Percentiles rank a stretch among this genome's conserved stretches.
Evolutionary conservation across 345 rosid genomes (phyloP).

Genomic region (Populus davidiana): DNA sequence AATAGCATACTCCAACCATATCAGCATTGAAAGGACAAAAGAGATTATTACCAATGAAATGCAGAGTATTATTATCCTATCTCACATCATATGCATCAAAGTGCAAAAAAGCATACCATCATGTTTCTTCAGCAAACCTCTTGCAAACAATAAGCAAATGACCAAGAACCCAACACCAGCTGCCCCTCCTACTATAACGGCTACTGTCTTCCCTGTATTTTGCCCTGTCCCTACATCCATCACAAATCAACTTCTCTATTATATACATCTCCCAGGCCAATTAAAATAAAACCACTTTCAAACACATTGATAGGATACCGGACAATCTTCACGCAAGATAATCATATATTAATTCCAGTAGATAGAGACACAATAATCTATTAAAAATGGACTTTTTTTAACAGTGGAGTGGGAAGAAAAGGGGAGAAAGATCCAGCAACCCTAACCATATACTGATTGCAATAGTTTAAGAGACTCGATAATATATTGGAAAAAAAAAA

Average conservation of each 20-base stretch:
- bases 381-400: neutral
- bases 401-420: neutral
- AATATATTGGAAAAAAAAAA: too few species aligned
- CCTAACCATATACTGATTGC: too few species aligned
- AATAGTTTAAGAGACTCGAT: too few species aligned
- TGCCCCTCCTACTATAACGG: slow-evolving; percentile 94
- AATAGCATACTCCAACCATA: neutral
- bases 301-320: neutral
- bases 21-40: slow-evolving; percentile 9
- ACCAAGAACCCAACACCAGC: slow-evolving; percentile 87
- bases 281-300: neutral
- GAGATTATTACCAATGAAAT: neutral
- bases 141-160: slow-evolving; percentile 77
- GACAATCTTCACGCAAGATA: neutral
- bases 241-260: slow-evolving; percentile 1
- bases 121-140: slow-evolving; percentile 65
- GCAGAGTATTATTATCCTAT: neutral
- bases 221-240: slow-evolving; percentile 51
- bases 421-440: neutral
- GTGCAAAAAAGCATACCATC: slow-evolving; percentile 48
- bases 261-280: neutral
- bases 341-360: neutral
- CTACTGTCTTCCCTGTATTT: slow-evolving; percentile 86
- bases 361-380: neutral
- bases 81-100: neutral